Percentiles rank a stretch among this genome's conserved stretches.
Conservation (phyloP, 257 asterid genomes). For the Henckelia pumila region DNA sequence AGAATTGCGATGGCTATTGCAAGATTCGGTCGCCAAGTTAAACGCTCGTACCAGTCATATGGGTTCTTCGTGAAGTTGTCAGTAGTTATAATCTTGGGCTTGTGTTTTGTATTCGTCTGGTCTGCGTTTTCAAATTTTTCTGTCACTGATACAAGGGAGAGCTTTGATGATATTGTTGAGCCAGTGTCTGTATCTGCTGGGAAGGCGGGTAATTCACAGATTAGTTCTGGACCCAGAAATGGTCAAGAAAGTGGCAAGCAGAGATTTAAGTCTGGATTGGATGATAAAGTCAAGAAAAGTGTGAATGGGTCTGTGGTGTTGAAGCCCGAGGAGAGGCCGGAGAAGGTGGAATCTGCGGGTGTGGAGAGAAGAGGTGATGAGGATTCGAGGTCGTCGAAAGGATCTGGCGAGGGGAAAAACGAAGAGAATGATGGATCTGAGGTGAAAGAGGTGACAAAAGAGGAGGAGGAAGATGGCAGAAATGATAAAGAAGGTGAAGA, state of each 20-base stretch:
- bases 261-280: slow-evolving; percentile 32
- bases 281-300: slow-evolving; percentile 42
- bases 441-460: slow-evolving; percentile 38
- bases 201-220: slow-evolving; percentile 30
- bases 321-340: slow-evolving; percentile 43
- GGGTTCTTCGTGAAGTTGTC: slow-evolving; percentile 71
- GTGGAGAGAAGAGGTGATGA: slow-evolving; percentile 29
- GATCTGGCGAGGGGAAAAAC: slow-evolving; percentile 30
- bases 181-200: slow-evolving; percentile 52
- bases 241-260: slow-evolving; percentile 31
- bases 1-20: slow-evolving; percentile 56
- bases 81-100: slow-evolving; percentile 66
- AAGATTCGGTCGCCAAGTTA: slow-evolving; percentile 83
- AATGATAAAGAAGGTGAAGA: slow-evolving; percentile 36
- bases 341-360: slow-evolving; percentile 27
- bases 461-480: slow-evolving; percentile 34
- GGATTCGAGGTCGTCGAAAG: slow-evolving; percentile 29
- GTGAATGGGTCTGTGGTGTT: slow-evolving; percentile 41
- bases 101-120: slow-evolving; percentile 84
- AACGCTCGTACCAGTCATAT: slow-evolving; percentile 71
- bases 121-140: slow-evolving; percentile 72
- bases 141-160: slow-evolving; percentile 70
- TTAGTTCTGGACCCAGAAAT: slow-evolving; percentile 34
- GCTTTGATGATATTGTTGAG: slow-evolving; percentile 78
- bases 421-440: slow-evolving; percentile 56